These are phyloP conservation scores for Phytopythium montanum DNA, from an alignment of 352 stramenopile species.

Conservation along the genomic window DNA sequence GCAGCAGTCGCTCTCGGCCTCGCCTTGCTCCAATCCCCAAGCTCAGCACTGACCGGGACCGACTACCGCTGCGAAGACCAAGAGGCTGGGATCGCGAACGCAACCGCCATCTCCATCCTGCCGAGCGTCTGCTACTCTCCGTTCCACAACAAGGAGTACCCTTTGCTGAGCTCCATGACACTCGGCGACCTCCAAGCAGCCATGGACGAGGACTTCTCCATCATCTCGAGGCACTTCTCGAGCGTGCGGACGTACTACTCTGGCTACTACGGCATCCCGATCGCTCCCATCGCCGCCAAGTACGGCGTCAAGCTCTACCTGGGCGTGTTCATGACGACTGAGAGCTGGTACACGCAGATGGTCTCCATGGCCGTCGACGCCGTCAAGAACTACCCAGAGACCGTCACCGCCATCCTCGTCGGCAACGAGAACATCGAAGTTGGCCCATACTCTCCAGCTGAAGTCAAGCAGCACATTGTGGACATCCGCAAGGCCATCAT, in stretches of 20 bases:
- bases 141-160: constrained; percentile 74
- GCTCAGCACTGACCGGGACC: background rate
- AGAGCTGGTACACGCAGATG: constrained; percentile 56
- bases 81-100: background rate
- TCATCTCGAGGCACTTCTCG: constrained; percentile 61
- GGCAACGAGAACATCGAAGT: constrained; percentile 74
- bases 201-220: constrained; percentile 63
- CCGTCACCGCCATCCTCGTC: constrained; percentile 56
- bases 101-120: constrained; percentile 17
- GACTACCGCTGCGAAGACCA: background rate
- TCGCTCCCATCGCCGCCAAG: constrained; percentile 36
- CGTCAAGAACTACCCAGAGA: constrained; percentile 44
- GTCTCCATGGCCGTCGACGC: constrained; percentile 40
- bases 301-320: constrained; percentile 60
- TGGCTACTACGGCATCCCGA: constrained; percentile 47
- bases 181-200: constrained; percentile 32
- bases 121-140: constrained; percentile 69
- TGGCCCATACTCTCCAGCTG: constrained; percentile 30
- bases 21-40: background rate
- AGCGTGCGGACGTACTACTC: constrained; percentile 80
- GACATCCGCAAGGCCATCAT: constrained; percentile 27
- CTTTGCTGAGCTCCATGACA: constrained; percentile 30
- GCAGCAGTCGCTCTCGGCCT: background rate
- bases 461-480: constrained; percentile 34
- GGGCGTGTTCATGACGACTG: constrained; percentile 71